Conservation (phyloP, 2,329 filamentous ascomycete genomes). For the Calonectria leucothoes region DNA sequence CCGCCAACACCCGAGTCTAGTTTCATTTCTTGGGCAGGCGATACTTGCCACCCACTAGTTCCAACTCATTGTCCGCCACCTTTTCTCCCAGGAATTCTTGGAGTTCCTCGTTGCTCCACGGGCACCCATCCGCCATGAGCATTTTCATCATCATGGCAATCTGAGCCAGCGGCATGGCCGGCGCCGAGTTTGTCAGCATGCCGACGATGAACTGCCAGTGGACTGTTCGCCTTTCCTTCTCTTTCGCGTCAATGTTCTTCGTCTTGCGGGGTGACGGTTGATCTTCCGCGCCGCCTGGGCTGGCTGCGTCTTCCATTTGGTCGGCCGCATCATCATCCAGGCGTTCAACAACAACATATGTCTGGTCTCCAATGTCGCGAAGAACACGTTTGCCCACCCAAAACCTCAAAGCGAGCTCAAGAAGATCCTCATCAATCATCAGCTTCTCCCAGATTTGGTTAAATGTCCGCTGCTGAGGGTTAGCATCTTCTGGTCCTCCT, state of each 20-base stretch:
- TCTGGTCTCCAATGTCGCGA: conserved; percentile 63
- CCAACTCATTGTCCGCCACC: conserved; percentile 77
- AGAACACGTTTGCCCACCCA: conserved; percentile 79
- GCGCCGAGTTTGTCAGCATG: conserved; percentile 93
- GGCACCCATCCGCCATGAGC: conserved; percentile 87
- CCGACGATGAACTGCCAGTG: conserved; percentile 94
- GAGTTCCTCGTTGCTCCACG: conserved; percentile 90
- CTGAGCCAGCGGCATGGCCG: conserved; percentile 80
- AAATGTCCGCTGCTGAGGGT: conserved; percentile 56
- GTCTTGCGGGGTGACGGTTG: conserved; percentile 61
- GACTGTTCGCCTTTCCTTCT: conserved; percentile 69
- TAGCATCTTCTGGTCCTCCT: conserved; percentile 47
- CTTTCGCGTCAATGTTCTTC: conserved; percentile 71
- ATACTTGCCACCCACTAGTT: conserved; percentile 78
- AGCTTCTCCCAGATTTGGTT: conserved; percentile 68
- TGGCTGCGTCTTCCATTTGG: conserved; percentile 47
- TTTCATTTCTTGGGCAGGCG: conserved; percentile 69
- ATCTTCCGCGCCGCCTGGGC: conserved; percentile 37
- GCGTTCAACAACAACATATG: conserved; percentile 76
- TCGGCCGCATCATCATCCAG: conserved; percentile 55
- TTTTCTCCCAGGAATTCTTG: conserved; percentile 83
- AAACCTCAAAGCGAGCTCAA: conserved; percentile 74
- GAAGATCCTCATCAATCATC: conserved; percentile 79
- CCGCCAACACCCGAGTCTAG: conserved; percentile 4
- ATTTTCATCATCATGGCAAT: conserved; percentile 97